phyloP scores from a whole-genome alignment of 495 filamentous ascomycete species.

The Pyrenopolyporus hunteri region DNA sequence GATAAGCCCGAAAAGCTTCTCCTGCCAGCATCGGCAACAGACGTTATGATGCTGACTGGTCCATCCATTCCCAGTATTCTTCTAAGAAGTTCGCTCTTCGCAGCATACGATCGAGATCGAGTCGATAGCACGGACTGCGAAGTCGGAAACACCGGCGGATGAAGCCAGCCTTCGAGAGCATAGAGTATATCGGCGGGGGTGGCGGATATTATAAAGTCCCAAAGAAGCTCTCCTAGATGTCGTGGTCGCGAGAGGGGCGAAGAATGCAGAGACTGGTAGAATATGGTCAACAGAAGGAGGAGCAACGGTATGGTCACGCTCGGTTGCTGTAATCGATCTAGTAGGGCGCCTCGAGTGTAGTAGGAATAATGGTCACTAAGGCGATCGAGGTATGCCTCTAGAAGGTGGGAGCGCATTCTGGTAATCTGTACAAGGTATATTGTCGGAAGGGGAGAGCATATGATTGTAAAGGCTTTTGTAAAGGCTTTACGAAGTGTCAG shows the following conservation, averaged over 20 bases:
- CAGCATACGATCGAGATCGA: slow-evolving; percentile 49
- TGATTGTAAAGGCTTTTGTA: slow-evolving; percentile 41
- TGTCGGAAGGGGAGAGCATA: slow-evolving; percentile 22
- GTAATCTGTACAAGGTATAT: slow-evolving; percentile 3
- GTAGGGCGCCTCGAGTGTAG: slow-evolving; percentile 26
- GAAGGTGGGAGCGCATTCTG: slow-evolving; percentile 42
- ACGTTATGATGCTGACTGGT: slow-evolving; percentile 44
- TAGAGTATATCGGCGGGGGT: slow-evolving; percentile 66
- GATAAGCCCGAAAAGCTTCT: slow-evolving; percentile 59
- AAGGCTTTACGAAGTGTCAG: slow-evolving; percentile 34
- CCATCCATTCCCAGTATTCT: slow-evolving; percentile 70
- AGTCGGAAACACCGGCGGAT: slow-evolving; percentile 44
- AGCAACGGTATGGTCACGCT: slow-evolving; percentile 46
- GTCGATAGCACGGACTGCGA: slow-evolving; percentile 28
- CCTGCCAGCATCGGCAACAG: slow-evolving; percentile 47
- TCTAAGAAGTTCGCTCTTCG: slow-evolving; percentile 72
- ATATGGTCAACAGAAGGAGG: slow-evolving; percentile 48
- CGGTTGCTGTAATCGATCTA: slow-evolving; percentile 43
- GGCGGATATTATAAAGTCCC: slow-evolving; percentile 67
- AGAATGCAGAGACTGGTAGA: slow-evolving; percentile 51
- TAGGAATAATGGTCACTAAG: slow-evolving; percentile 28
- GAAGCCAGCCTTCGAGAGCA: slow-evolving; percentile 59
- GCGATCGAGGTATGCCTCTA: slow-evolving; percentile 35
- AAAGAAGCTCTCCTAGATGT: slow-evolving; percentile 56
- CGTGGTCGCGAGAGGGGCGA: slow-evolving; percentile 41